Base-by-base conservation (phyloP, 371 early-diverging fungal species). In the Dinochytrium kinnereticum region DNA sequence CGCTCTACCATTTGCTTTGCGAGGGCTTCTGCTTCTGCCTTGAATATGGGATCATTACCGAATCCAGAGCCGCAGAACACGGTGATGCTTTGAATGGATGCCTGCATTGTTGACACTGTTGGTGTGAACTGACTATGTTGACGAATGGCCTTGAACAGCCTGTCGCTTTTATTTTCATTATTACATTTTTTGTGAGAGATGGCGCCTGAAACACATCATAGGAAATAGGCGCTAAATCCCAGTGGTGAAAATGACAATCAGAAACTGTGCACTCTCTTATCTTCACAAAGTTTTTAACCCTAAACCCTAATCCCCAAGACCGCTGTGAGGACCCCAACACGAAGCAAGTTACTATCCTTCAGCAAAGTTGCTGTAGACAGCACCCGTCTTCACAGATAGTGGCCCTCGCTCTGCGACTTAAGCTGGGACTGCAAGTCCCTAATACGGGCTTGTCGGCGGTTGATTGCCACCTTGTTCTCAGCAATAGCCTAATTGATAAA, bases 1-100 rank as follows among this genome's bases (percentile, higher is more conserved):
- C 55, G 13, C 10, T 53, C 55, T 5, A 24, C 55, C 65, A 95
- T 78, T 3, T 80, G 77, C 33, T 79, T 82, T 21, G 92, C 93
- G n/a, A 94, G 85, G 2, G 79, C 90, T 71, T 71, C 71, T 31
- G 91, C 91, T 61, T 85, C 78, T 74, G 86, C 78, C 0, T 79
- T 77, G 75, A 90, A 91, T 28, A 80, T 77, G 33, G 90, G 87
- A 71, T 86, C 81, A n/a, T 75, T 81, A 10, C 90, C 90, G 26
- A 71, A 64, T 26, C 73, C 67, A 31, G 75, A 86, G 19, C 90
- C 95, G 78, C 95, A 94, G 78, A 91, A 94, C 10, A 94, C 93
- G 72, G 93, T 93, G 19, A 92, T 81, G 70, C 81, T 84, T 55
- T 85, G 82, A 21, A 86, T 83, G 5, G 44, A 13, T 44, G 44